Evolutionary conservation across 2,329 filamentous ascomycete species (phyloP).

Genomic region (Stemphylium vesicarium): DNA sequence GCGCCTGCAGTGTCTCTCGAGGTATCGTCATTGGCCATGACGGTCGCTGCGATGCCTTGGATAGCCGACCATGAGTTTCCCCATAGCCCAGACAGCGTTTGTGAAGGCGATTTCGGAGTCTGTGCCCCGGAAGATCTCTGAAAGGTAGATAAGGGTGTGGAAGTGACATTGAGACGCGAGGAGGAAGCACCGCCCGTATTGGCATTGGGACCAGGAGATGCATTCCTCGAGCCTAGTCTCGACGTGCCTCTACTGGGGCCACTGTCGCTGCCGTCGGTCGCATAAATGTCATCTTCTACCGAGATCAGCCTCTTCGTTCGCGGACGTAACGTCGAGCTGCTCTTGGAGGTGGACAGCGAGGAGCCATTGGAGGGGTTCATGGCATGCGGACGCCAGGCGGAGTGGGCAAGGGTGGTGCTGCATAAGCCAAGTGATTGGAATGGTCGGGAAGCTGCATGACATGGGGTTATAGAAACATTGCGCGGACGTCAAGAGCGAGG

Average conservation of each 20-base stretch:
- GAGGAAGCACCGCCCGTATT: slow-evolving; percentile 35
- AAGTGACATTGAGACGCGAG: slow-evolving; percentile 38
- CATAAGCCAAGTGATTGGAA: slow-evolving; percentile 42
- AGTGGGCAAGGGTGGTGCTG: slow-evolving; percentile 43
- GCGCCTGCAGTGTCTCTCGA: slow-evolving; percentile 22
- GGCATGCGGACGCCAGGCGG: slow-evolving; percentile 44
- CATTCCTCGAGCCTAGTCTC: slow-evolving; percentile 34
- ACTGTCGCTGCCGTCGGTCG: slow-evolving; percentile 39
- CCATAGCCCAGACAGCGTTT: slow-evolving; percentile 53
- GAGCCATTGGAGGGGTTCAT: slow-evolving; percentile 51
- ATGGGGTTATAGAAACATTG: slow-evolving; percentile 41
- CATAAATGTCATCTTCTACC: slow-evolving; percentile 54
- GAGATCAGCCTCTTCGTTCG: slow-evolving; percentile 57
- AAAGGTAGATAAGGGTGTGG: slow-evolving; percentile 36
- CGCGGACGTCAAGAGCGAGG: slow-evolving; percentile 8
- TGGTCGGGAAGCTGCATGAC: slow-evolving; percentile 41
- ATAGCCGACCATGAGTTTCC: slow-evolving; percentile 57
- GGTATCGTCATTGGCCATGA: slow-evolving; percentile 52
- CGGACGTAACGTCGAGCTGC: slow-evolving; percentile 55
- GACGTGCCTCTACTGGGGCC: slow-evolving; percentile 50
- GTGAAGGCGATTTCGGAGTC: slow-evolving; percentile 31
- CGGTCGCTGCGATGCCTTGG: slow-evolving; percentile 57
- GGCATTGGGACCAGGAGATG: slow-evolving; percentile 50
- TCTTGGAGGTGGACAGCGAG: slow-evolving; percentile 47
- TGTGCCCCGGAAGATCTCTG: slow-evolving; percentile 31